Evolutionary conservation across 768 basidiomycete genomes (phyloP).

Genomic region (Xanthoconium purpureum): DNA sequence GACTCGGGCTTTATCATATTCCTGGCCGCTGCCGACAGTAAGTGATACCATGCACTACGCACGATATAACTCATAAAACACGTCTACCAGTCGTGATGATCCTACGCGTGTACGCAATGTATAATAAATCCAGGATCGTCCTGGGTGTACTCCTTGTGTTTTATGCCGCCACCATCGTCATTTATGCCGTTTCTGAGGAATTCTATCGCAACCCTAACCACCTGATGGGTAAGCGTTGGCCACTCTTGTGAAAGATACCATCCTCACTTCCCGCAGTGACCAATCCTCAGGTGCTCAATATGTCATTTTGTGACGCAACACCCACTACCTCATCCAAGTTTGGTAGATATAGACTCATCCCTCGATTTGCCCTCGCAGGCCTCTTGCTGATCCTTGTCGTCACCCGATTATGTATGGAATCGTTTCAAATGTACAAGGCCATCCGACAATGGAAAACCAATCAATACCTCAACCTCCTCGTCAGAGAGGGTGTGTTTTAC

Average conservation of each 20-base stretch:
- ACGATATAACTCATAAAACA: background rate
- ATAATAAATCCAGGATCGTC: constrained; percentile 11
- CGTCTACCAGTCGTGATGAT: constrained; percentile 21
- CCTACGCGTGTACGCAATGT: constrained; percentile 26
- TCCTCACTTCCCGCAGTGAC: constrained; percentile 11
- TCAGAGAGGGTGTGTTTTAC: constrained; percentile 16
- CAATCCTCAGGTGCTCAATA: constrained; percentile 2
- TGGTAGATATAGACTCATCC: constrained; percentile 9
- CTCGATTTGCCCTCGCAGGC: constrained; percentile 9
- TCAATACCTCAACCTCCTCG: constrained; percentile 12
- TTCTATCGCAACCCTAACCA: constrained; percentile 3
- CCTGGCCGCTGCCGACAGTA: constrained; percentile 18
- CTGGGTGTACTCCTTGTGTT: constrained; percentile 13
- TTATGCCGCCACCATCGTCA: constrained; percentile 6
- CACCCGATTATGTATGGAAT: constrained; percentile 3
- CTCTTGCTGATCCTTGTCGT: constrained; percentile 12
- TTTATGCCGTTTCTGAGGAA: background rate
- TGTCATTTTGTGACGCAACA: constrained; percentile 13
- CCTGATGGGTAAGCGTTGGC: constrained; percentile 8
- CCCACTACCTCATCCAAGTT: background rate
- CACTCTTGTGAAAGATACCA: background rate
- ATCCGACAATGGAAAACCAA: constrained; percentile 12
- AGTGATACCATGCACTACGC: background rate
- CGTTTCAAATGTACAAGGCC: constrained; percentile 5
- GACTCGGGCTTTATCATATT: constrained; percentile 6